These are phyloP conservation scores for Cutaneotrichosporon mucoides DNA, from an alignment of 1,284 basidiomycete species.

Conservation along the genomic window DNA sequence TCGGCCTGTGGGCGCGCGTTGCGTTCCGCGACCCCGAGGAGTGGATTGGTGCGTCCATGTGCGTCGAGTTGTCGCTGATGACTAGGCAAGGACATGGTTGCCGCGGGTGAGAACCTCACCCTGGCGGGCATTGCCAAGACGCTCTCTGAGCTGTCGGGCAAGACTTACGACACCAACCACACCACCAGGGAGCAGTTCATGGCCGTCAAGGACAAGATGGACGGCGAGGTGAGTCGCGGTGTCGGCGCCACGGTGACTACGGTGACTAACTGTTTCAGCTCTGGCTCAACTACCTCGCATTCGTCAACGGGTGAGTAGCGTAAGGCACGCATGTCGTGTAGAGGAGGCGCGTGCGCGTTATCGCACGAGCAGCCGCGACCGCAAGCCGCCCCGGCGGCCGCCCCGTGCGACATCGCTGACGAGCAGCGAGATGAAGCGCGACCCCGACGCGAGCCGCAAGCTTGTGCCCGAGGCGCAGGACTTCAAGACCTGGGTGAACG, in stretches of 20 bases:
- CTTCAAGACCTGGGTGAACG: conserved; percentile 5
- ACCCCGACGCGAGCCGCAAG: conserved; percentile 4
- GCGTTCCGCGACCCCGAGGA: conserved; percentile 29
- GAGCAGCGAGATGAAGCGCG: conserved; percentile 11
- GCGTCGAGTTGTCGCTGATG: background rate
- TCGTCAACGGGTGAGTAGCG: conserved; percentile 10
- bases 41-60: conserved; percentile 30
- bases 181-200: conserved; percentile 9
- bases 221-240: conserved; percentile 5
- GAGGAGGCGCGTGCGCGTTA: no score
- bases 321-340: no score
- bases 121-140: conserved; percentile 6
- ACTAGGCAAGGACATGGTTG: conserved; percentile 18
- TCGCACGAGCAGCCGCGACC: no score
- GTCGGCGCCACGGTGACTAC: no score
- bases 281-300: conserved; percentile 21
- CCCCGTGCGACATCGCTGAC: background rate
- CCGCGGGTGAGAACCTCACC: conserved; percentile 11
- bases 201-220: conserved; percentile 2
- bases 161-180: conserved; percentile 4
- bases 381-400: no score
- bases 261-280: conserved; percentile 2
- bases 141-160: conserved; percentile 10
- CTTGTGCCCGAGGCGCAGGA: conserved; percentile 11
- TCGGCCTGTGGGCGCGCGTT: conserved; percentile 30